Evolutionary conservation across 2,329 filamentous ascomycete species (phyloP).

Genomic region (Pseudogymnoascus sp.): DNA sequence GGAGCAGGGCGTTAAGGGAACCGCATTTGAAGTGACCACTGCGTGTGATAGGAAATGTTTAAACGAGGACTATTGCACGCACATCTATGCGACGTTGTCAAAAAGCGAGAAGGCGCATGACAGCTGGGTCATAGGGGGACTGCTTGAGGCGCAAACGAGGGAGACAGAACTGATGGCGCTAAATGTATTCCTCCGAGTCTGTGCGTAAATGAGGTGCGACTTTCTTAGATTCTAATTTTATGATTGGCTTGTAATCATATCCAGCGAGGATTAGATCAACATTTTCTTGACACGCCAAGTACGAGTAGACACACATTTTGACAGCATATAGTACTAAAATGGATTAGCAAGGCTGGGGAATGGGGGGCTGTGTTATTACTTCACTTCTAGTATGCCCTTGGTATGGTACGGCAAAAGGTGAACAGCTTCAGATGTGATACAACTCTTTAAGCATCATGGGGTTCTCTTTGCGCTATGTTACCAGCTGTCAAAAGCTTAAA

Average conservation of each 20-base stretch:
- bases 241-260: neutral
- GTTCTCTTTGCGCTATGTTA: neutral
- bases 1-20: neutral
- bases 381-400: neutral
- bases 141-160: neutral
- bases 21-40: neutral
- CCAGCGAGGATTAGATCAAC: neutral
- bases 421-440: neutral
- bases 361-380: neutral
- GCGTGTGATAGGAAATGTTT: neutral
- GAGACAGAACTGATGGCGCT: neutral
- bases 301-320: neutral
- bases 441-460: neutral
- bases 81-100: neutral
- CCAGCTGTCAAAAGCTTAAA: neutral
- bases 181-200: neutral
- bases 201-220: neutral
- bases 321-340: neutral
- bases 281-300: neutral
- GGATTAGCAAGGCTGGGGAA: neutral
- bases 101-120: neutral
- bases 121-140: neutral
- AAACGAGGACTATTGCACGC: neutral
- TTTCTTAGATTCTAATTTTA: neutral
- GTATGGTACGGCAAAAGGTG: neutral